phyloP scores from a whole-genome alignment of 495 filamentous ascomycete species.

The Peziza echinospora region DNA sequence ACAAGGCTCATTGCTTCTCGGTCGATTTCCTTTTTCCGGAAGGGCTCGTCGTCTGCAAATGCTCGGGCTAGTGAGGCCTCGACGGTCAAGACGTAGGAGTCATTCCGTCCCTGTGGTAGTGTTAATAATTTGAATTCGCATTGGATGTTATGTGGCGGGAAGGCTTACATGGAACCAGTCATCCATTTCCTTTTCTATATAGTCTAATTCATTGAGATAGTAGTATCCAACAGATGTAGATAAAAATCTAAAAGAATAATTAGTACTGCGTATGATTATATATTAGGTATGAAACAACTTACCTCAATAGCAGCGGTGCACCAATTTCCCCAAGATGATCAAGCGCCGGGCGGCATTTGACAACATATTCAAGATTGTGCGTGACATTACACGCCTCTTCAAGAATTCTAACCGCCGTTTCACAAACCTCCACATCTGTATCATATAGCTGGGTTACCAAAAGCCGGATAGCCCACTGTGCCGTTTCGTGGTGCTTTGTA shows the following conservation, averaged over 20 bases:
- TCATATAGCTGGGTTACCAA: conserved; percentile 96
- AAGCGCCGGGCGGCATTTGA: conserved; percentile 83
- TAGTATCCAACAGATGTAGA: conserved; percentile 93
- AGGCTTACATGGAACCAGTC: conserved; percentile 63
- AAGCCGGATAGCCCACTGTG: conserved; percentile 88
- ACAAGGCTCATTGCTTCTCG: conserved; percentile 43
- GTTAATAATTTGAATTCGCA: not conserved
- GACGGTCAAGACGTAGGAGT: conserved; percentile 81
- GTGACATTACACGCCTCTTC: conserved; percentile 92
- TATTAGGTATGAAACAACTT: not conserved
- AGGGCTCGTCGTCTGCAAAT: conserved; percentile 43
- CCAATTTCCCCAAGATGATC: conserved; percentile 96
- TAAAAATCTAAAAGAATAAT: conserved; percentile 33
- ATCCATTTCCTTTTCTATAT: conserved; percentile 98
- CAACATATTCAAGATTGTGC: conserved; percentile 77
- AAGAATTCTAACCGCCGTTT: conserved; percentile 83
- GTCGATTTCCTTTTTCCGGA: conserved; percentile 24
- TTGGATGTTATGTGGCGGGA: not conserved
- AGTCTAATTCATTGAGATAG: conserved; percentile 89
- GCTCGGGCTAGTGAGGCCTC: conserved; percentile 86
- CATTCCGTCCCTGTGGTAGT: conserved; percentile 51
- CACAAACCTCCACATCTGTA: conserved; percentile 87
- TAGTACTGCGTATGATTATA: not conserved
- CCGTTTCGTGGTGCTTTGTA: conserved; percentile 23
- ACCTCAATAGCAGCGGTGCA: conserved; percentile 67